Conservation (phyloP, 768 basidiomycete species). For the Mycena metata region DNA sequence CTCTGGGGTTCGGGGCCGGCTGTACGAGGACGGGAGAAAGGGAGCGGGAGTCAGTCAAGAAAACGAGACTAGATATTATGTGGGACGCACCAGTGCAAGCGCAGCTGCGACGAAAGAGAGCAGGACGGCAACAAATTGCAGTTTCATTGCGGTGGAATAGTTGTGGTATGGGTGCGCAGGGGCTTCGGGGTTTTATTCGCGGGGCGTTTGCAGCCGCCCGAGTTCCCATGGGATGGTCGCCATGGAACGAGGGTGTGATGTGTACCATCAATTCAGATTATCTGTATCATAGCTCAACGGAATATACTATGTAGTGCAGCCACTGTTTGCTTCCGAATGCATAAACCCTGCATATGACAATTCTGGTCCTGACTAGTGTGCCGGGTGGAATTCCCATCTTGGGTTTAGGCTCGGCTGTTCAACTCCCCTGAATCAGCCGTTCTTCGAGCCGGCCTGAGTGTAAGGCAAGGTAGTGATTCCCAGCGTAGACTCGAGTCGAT, state of each 20-base stretch:
- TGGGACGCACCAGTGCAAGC: constrained; percentile 14
- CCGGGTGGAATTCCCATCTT: constrained; percentile 10
- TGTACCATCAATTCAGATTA: constrained; percentile 6
- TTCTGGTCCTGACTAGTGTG: neutral
- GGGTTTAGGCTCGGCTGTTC: constrained; percentile 3
- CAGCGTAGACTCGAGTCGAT: no score
- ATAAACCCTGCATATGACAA: constrained; percentile 5
- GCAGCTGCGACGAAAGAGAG: constrained; percentile 12
- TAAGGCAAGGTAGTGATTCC: no score
- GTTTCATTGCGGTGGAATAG: constrained; percentile 14
- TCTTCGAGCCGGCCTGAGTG: no score
- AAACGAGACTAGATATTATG: constrained; percentile 9
- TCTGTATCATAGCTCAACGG: neutral
- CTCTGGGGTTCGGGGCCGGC: constrained; percentile 10
- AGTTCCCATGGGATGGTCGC: constrained; percentile 10
- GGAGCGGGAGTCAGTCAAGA: neutral
- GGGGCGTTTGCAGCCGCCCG: constrained; percentile 11
- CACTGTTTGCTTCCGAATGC: constrained; percentile 1
- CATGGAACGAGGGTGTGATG: constrained; percentile 13
- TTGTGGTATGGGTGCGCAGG: constrained; percentile 2
- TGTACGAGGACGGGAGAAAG: neutral
- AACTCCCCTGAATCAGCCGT: neutral
- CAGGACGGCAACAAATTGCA: constrained; percentile 2
- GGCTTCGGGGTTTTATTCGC: constrained; percentile 8
- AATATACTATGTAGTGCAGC: no score